Conservation (phyloP, 768 basidiomycete species). For the Strobilomyces confusus region DNA sequence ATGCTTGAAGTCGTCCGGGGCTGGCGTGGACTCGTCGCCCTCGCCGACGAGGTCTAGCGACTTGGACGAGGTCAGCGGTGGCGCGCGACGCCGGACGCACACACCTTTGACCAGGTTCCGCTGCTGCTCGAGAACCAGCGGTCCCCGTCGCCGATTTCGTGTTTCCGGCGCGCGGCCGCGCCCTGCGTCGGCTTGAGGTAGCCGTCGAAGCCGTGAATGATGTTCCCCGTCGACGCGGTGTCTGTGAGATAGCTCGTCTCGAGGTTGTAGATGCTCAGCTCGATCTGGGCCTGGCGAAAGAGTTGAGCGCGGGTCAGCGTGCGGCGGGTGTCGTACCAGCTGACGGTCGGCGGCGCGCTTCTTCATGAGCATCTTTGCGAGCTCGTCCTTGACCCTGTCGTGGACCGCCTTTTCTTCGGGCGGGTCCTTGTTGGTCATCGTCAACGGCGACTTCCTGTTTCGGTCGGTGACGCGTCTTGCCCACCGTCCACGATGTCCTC, state of each 20-base stretch:
- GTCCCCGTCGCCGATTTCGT: constrained; percentile 74
- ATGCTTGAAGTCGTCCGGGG: constrained; percentile 63
- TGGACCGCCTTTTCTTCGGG: constrained; percentile 71
- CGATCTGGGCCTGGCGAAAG: constrained; percentile 59
- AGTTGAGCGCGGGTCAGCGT: neutral
- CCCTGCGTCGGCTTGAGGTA: constrained; percentile 74
- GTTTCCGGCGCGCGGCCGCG: constrained; percentile 51
- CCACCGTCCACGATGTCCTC: constrained; percentile 46
- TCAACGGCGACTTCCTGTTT: constrained; percentile 20
- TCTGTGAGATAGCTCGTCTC: constrained; percentile 76
- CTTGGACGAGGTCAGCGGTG: constrained; percentile 35
- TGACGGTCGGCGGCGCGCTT: constrained; percentile 75
- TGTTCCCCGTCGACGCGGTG: constrained; percentile 80
- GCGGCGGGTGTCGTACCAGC: constrained; percentile 45
- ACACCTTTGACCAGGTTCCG: constrained; percentile 68
- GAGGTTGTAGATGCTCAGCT: constrained; percentile 73
- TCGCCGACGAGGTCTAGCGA: constrained; percentile 74
- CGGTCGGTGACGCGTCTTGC: constrained; percentile 24
- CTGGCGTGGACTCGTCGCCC: constrained; percentile 56
- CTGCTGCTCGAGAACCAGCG: constrained; percentile 83
- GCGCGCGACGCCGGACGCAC: constrained; percentile 3
- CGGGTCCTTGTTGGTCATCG: constrained; percentile 38
- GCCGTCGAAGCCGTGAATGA: constrained; percentile 83
- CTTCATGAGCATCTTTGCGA: constrained; percentile 67
- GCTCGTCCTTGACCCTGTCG: constrained; percentile 70